phyloP scores from a whole-genome alignment of 2,329 filamentous ascomycete genomes.

The Dactylellina leptospora region DNA sequence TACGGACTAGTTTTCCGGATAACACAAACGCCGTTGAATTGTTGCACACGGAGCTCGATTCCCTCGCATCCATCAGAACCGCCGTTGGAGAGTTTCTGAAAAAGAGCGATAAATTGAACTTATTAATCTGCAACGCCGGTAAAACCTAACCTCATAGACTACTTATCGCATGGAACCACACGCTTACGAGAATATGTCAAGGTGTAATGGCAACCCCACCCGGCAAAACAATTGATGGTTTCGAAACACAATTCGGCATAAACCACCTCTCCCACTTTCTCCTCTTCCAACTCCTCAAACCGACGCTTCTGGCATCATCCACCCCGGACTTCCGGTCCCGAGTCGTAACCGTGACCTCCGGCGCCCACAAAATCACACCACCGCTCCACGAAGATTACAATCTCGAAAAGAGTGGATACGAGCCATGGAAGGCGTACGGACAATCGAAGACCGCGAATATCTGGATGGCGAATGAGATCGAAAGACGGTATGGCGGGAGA shows the following conservation, averaged over 20 bases:
- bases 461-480: conserved; percentile 65
- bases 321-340: conserved; percentile 62
- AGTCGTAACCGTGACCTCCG: conserved; percentile 63
- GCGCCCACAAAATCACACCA: conserved; percentile 60
- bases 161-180: no score
- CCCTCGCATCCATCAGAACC: conserved; percentile 58
- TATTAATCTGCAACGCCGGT: conserved; percentile 57
- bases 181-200: no score
- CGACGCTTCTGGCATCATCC: conserved; percentile 61
- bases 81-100: conserved; percentile 57
- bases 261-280: conserved; percentile 68
- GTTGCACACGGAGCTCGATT: conserved; percentile 59
- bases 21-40: conserved; percentile 57
- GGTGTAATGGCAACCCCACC: conserved; percentile 17
- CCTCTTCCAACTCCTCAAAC: conserved; percentile 65
- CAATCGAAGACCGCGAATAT: conserved; percentile 66
- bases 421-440: conserved; percentile 62
- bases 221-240: conserved; percentile 62
- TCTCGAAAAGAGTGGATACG: conserved; percentile 59
- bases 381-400: conserved; percentile 61
- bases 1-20: conserved; percentile 50
- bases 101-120: conserved; percentile 58
- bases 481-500: conserved; percentile 63
- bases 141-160: conserved; percentile 33
- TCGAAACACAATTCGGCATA: conserved; percentile 66